Evolutionary conservation across 75 land plant species (phyloP), one percentile per base, ranked within the genome.

Genomic region (Picea glauca): DNA sequence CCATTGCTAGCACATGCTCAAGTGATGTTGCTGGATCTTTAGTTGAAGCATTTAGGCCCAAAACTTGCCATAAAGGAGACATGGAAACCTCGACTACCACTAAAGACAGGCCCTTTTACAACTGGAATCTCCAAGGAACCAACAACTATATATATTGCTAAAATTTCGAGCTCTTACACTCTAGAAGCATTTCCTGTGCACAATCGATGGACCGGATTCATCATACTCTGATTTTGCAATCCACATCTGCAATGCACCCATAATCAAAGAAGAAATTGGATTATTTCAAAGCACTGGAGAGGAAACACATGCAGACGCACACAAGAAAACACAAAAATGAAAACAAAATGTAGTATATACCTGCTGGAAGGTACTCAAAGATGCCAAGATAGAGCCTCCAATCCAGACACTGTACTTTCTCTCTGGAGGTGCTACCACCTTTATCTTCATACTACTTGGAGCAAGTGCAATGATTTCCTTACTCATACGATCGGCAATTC

Each of bases 381-480:
- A 87, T 57, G 91, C 91, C 66, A 89, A 67, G 80, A 89, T 89
- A 63, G 91, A 89, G 43, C 91, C 91, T 60, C 91, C 91, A 78
- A 89, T 89, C 89, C 89, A 89, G 63, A 89, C 91, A 82, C 91
- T 89, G 78, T 89, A 89, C 77, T 89, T 89, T 76, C 91, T 89
- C 77, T 87, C 86, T 15, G 88, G 88, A 54, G 88, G 88, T 35
- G 88, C 86, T 18, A 87, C 86, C 18, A 87, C 88, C 80, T 87
- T 87, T 58, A 87, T 84, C 74, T 87, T 87, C 87, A 87, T 87
- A 61, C 83, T 81, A 58, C 80, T 81, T 18, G 88, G 88, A 5
- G 87, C 88, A 18, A 87, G 79, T n/a, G 88, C 83, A 21, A 86
- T 87, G 17, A 87, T 84, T 75, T 87, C 88, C 76, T 87, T 87